A percentile compares a stretch with the other conserved stretches of the same genome.
phyloP scores from a whole-genome alignment of 805 yeast genomes.

The Candida xiaguanensis region DNA sequence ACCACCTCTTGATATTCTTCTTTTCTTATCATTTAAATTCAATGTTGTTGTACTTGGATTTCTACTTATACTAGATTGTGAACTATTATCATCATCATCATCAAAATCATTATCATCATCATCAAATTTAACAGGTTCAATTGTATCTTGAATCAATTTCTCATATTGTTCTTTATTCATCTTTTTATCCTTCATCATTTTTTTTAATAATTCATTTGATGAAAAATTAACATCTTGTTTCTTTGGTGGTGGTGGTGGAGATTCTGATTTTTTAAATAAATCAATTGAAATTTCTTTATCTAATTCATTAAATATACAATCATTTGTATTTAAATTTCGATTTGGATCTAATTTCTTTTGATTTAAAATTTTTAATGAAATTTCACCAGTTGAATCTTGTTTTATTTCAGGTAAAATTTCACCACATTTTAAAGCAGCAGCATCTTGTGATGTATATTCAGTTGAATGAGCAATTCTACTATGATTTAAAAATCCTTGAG shows the following conservation, averaged over 20 bases:
- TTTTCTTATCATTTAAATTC: conserved; percentile 12
- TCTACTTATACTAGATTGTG: conserved; percentile 4
- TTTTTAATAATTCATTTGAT: conserved; percentile 31
- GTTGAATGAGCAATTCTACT: conserved; percentile 70
- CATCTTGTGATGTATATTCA: conserved; percentile 67
- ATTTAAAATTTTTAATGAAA: conserved; percentile 32
- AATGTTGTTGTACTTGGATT: conserved; percentile 7
- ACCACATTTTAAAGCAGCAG: conserved; percentile 70
- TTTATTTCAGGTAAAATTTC: conserved; percentile 49
- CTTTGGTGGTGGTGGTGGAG: conserved; percentile 1
- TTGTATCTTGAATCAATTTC: conserved; percentile 29
- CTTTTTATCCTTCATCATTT: conserved; percentile 30
- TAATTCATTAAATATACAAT: conserved; percentile 21
- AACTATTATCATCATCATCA: conserved; percentile 10
- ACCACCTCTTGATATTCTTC: conserved; percentile 29
- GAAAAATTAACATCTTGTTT: background rate
- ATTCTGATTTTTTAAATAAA: background rate
- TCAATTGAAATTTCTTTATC: conserved; percentile 23
- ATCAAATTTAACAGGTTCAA: conserved; percentile 28
- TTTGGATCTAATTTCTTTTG: conserved; percentile 39
- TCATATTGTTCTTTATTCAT: conserved; percentile 30
- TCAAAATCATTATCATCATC: conserved; percentile 36
- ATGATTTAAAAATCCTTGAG: conserved; percentile 79
- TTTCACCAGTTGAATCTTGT: conserved; percentile 52
- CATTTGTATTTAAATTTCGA: conserved; percentile 37